These are phyloP conservation scores for Vitis amurensis DNA, from an alignment of 164 flowering plant genomes.

Conservation along the genomic window DNA sequence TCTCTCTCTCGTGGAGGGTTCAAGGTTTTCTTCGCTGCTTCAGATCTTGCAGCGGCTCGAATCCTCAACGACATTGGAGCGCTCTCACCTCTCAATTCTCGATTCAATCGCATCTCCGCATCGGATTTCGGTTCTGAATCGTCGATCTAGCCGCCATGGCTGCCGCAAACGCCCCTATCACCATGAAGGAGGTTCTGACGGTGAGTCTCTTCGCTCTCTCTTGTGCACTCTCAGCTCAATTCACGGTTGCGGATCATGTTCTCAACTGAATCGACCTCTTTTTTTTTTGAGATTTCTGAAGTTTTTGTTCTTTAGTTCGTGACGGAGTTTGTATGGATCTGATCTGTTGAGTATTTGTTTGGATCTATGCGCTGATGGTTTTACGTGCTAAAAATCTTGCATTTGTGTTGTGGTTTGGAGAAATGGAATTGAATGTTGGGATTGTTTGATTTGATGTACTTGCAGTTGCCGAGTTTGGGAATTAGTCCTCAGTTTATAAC, in stretches of 20 bases:
- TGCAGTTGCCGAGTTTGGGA: slow-evolving; percentile 89
- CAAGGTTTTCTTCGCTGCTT: slow-evolving; percentile 26
- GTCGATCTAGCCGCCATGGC: slow-evolving; percentile 73
- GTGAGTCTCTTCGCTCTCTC: slow-evolving; percentile 34
- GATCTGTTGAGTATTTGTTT: background rate
- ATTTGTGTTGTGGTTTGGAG: background rate
- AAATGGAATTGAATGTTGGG: background rate
- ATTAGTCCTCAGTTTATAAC: slow-evolving; percentile 93
- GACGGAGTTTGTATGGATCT: background rate
- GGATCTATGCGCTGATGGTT: slow-evolving; percentile 1
- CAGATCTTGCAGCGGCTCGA: slow-evolving; percentile 43
- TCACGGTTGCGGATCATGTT: too few species aligned
- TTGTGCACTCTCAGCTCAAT: background rate
- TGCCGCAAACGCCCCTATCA: slow-evolving; percentile 95
- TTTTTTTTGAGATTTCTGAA: too few species aligned
- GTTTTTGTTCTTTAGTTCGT: background rate
- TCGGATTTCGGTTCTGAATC: slow-evolving; percentile 17
- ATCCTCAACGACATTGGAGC: background rate
- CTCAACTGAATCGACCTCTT: too few species aligned
- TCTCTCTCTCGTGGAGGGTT: slow-evolving; percentile 11
- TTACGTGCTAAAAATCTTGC: too few species aligned
- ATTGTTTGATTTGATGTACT: slow-evolving; percentile 30
- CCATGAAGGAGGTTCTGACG: slow-evolving; percentile 90
- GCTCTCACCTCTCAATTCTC: slow-evolving; percentile 2
- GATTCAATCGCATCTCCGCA: slow-evolving; percentile 17